A percentile compares a stretch with the other conserved stretches of the same genome.
These are phyloP conservation scores for Phytophthora rubi DNA, from an alignment of 352 stramenopile species.

Conservation along the genomic window DNA sequence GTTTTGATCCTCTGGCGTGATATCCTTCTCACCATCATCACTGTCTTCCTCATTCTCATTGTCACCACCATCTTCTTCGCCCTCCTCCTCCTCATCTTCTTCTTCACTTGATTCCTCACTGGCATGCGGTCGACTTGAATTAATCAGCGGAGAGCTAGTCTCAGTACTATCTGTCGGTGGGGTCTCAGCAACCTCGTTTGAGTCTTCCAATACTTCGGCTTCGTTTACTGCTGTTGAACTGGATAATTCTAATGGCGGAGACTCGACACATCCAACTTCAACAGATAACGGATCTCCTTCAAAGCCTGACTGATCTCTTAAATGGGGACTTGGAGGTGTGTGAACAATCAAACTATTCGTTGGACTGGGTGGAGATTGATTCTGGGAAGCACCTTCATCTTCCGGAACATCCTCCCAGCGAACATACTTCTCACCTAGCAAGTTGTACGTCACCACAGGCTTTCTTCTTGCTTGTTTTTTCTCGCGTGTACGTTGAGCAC, in stretches of 20 bases:
- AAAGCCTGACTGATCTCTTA: conserved; percentile 3
- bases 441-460: conserved; percentile 67
- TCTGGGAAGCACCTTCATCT: not conserved
- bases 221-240: not conserved
- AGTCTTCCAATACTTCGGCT: not conserved
- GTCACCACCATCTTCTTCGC: not conserved
- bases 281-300: not conserved
- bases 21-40: not conserved
- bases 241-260: not conserved
- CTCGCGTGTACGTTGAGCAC: conserved; percentile 34
- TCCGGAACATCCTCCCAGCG: conserved; percentile 44
- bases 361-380: conserved; percentile 17
- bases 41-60: not conserved
- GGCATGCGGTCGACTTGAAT: not conserved
- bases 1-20: not conserved
- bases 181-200: not conserved
- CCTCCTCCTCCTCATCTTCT: not conserved
- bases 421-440: conserved; percentile 70
- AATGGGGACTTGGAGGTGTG: conserved; percentile 24
- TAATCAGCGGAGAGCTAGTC: not conserved
- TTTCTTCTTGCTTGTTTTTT: conserved; percentile 34
- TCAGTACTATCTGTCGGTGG: not conserved
- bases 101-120: conserved; percentile 7
- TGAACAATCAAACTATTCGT: conserved; percentile 24
- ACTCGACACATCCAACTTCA: not conserved